Evolutionary conservation across 805 yeast species (phyloP), one percentile per base, ranked within the genome.

Genomic region (Zygosaccharomyces siamensis): DNA sequence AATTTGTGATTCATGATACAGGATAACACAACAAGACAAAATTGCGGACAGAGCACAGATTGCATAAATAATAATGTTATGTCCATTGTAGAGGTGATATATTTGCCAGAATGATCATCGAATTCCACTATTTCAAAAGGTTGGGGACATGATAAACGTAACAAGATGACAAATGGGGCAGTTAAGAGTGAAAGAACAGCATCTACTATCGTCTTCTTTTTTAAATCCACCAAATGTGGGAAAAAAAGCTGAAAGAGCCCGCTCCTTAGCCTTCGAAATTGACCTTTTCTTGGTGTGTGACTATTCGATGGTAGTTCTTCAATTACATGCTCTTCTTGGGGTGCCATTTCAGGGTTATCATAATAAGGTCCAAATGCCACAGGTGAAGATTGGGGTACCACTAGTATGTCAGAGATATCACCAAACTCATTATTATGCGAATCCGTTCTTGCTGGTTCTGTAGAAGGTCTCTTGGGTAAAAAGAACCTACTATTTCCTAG

Each of bases 141-240:
- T 39, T 58, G 59, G 1, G 77, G 77, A 32, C 73, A 61, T 10
- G 73, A 66, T 10, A 71, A 36, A 39, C 68, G 61, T 4, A 72
- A 52, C 1, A 68, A 7, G 2, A 71, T 48, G 1, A 70, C 62
- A 21, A 68, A 59, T 11, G 75, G 75, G 3, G 66, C 53, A 10
- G 70, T 67, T 2, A 66, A 16, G 0, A 70, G 30, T 2, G 69
- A 66, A 16, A 70, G 51, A 2, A 60, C 7, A 38, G 58, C 61
- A 42, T 67, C 67, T 4, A 57, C 27, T 0, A 51, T 20, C 1
- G 67, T 46, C 51, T 67, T 66, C 8, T 49, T 31, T 2, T 49
- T 33, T 26, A 69, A 68, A 12, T 63, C 54, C 11, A 53, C 31
- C 28, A 71, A 46, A 35, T 72, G 70, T 10, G 75, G 74, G 18